These are phyloP conservation scores for Zygnema circumcarinatum DNA, from an alignment of 139 green algal genomes.

Conservation along the genomic window DNA sequence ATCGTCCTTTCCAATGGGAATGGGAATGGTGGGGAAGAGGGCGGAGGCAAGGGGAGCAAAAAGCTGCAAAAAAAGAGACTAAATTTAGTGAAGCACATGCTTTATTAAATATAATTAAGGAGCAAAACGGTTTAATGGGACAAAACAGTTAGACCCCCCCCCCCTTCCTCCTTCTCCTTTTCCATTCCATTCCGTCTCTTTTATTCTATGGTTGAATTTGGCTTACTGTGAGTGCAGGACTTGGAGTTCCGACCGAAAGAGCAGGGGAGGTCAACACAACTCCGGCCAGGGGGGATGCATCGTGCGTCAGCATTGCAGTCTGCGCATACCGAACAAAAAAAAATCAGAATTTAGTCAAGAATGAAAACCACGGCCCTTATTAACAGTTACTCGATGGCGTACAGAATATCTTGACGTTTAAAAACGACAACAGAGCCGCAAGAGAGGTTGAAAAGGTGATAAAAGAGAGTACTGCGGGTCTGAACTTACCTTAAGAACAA, in stretches of 20 bases:
- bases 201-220: background rate
- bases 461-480: too few relatives aligned
- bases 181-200: background rate
- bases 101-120: background rate
- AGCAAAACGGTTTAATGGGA: background rate
- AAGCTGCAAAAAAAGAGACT: background rate
- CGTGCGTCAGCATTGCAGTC: background rate
- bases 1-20: background rate
- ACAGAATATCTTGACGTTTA: too few relatives aligned
- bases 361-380: too few relatives aligned
- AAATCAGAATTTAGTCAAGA: too few relatives aligned
- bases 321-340: background rate
- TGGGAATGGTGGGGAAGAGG: background rate
- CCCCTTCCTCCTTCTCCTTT: background rate
- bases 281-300: conserved; percentile 3
- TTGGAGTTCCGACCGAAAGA: conserved; percentile 1
- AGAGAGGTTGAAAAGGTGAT: too few relatives aligned
- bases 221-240: background rate
- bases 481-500: conserved; percentile 33
- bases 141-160: too few relatives aligned
- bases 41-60: conserved; percentile 2
- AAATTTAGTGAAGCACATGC: too few relatives aligned
- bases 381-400: too few relatives aligned
- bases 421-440: too few relatives aligned
- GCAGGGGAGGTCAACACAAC: conserved; percentile 25